phyloP scores from a whole-genome alignment of 805 yeast species.

The Candida dendrica region DNA sequence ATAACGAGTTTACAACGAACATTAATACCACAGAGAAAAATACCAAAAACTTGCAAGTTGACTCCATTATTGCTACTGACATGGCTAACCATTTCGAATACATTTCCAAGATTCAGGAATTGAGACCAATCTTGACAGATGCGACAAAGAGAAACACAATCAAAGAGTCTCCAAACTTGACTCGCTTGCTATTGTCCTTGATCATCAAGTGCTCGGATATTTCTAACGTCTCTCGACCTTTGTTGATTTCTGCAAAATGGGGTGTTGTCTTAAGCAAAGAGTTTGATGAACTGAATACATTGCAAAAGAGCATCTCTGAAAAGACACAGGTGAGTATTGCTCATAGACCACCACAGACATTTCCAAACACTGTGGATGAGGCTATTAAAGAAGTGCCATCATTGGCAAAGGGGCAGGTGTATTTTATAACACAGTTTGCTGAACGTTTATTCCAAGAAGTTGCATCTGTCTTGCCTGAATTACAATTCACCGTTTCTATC shows the following conservation, averaged over 20 bases:
- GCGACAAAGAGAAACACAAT: conserved; percentile 5
- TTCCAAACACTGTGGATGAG: conserved; percentile 33
- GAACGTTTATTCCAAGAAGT: conserved; percentile 64
- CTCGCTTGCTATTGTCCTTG: conserved; percentile 50
- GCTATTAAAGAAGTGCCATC: conserved; percentile 40
- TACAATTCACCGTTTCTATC: conserved; percentile 48
- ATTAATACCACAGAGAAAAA: conserved; percentile 11
- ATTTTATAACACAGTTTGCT: conserved; percentile 80
- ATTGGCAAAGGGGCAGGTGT: conserved; percentile 68
- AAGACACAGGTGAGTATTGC: conserved; percentile 17
- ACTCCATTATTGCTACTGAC: conserved; percentile 73
- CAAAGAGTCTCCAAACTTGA: conserved; percentile 13
- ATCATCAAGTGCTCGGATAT: conserved; percentile 93
- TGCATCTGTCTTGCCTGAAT: conserved; percentile 51
- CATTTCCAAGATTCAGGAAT: conserved; percentile 42
- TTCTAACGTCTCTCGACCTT: conserved; percentile 82
- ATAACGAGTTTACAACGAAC: conserved; percentile 8
- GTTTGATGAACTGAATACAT: conserved; percentile 55
- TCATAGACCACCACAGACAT: conserved; percentile 12
- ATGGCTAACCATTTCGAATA: conserved; percentile 85
- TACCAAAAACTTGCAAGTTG: conserved; percentile 23
- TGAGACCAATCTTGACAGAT: conserved; percentile 16
- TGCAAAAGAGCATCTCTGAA: conserved; percentile 34
- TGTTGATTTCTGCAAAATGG: conserved; percentile 76
- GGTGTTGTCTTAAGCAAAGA: conserved; percentile 75